Evolutionary conservation across 345 rosid genomes (phyloP).

Genomic region (Geranium rotundifolium): DNA sequence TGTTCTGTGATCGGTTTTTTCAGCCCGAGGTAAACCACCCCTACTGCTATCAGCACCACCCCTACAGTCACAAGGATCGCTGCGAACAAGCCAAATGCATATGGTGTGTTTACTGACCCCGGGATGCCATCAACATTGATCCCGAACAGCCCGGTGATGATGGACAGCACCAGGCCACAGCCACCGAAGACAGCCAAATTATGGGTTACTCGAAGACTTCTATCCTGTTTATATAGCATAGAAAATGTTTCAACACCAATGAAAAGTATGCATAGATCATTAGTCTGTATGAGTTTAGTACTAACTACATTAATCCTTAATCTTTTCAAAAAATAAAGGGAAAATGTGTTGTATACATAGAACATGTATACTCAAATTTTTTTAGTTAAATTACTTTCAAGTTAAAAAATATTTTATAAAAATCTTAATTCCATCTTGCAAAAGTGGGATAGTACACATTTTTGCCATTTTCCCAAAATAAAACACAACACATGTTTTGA

Average conservation of each 20-base stretch:
- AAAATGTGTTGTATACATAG: no score
- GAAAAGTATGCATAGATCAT: not conserved
- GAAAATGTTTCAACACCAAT: not conserved
- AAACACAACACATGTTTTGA: not conserved
- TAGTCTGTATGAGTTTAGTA: no score
- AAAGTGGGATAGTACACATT: no score
- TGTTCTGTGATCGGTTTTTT: slow-evolving; percentile 53
- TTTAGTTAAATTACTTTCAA: no score
- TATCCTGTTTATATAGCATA: slow-evolving; percentile 36
- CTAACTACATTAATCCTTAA: not conserved
- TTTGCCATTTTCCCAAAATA: no score
- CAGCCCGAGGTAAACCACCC: slow-evolving; percentile 66
- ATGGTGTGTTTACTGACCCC: slow-evolving; percentile 62
- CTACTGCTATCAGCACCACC: slow-evolving; percentile 45
- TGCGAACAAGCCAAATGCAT: slow-evolving; percentile 76
- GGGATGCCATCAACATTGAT: slow-evolving; percentile 99
- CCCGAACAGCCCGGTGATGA: slow-evolving; percentile 80
- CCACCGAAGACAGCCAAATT: slow-evolving; percentile 91
- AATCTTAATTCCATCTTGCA: no score
- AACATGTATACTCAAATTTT: no score
- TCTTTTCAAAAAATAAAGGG: no score
- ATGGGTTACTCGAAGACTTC: slow-evolving; percentile 82
- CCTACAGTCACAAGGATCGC: slow-evolving; percentile 42
- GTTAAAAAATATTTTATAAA: no score
- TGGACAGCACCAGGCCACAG: slow-evolving; percentile 70